Conservation (phyloP, 495 filamentous ascomycete species). For the Penicillium arizonense region DNA sequence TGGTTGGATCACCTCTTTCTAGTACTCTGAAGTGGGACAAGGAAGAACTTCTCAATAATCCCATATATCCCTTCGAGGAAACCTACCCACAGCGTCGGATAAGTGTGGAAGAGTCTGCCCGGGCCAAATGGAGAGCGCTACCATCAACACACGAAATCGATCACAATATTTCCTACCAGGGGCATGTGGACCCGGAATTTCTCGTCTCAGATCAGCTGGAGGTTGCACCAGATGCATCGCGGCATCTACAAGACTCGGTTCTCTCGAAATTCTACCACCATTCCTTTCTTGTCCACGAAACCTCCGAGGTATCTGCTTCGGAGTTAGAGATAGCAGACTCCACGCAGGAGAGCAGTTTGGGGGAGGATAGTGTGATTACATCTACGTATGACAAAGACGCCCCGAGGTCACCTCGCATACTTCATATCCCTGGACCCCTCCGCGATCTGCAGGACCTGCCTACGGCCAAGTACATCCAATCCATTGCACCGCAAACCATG, state of each 20-base stretch:
- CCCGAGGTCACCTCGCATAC: constrained; percentile 3
- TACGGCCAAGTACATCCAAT: constrained; percentile 59
- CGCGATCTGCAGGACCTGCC: constrained; percentile 70
- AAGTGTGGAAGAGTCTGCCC: constrained; percentile 5
- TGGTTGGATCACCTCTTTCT: constrained; percentile 61
- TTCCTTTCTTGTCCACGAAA: constrained; percentile 64
- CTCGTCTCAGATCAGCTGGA: constrained; percentile 44
- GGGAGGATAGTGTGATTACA: constrained; percentile 21
- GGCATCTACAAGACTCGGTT: too few species aligned
- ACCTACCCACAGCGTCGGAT: constrained; percentile 6
- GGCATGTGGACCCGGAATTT: constrained; percentile 42
- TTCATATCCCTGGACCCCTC: constrained; percentile 37
- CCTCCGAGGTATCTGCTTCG: constrained; percentile 28
- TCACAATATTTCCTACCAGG: constrained; percentile 10
- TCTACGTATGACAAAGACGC: constrained; percentile 13
- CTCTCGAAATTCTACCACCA: constrained; percentile 70
- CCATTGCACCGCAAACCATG: constrained; percentile 77
- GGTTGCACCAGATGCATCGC: constrained; percentile 31
- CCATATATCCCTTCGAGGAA: constrained; percentile 48
- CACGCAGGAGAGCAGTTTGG: constrained; percentile 25
- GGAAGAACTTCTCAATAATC: constrained; percentile 44
- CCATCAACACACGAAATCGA: constrained; percentile 14
- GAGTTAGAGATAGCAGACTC: constrained; percentile 17
- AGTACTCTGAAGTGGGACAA: constrained; percentile 55
- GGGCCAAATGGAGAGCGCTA: constrained; percentile 44